These are phyloP conservation scores for Avena eriantha DNA, from an alignment of 176 grass and related monocot species.

Conservation along the genomic window DNA sequence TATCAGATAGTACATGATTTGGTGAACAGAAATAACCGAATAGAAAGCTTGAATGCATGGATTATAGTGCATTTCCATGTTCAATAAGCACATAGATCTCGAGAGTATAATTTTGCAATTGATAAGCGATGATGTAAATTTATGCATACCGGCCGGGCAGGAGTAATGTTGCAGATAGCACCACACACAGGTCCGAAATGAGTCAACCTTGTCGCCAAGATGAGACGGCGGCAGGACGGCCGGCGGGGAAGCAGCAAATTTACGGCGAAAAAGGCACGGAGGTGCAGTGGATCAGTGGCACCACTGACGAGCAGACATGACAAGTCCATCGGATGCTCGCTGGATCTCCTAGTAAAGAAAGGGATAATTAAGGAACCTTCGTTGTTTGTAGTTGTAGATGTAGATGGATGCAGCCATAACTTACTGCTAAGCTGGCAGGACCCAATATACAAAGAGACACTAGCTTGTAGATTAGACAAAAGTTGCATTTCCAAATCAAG, in stretches of 20 bases:
- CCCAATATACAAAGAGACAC: background rate
- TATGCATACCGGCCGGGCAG: background rate
- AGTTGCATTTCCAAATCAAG: background rate
- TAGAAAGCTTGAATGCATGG: background rate
- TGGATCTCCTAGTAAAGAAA: background rate
- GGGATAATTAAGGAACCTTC: background rate
- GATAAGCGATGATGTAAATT: no score
- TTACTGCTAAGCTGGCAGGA: background rate
- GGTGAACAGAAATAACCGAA: background rate
- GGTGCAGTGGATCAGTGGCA: background rate
- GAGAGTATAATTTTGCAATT: background rate
- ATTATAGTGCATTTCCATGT: no score
- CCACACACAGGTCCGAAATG: background rate
- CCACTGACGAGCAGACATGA: background rate
- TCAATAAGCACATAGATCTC: background rate
- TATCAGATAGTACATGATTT: background rate
- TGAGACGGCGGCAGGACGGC: background rate
- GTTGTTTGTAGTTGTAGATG: background rate
- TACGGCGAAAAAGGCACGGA: background rate
- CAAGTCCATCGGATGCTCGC: background rate
- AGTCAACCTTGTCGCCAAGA: background rate
- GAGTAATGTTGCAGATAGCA: background rate
- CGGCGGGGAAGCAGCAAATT: background rate
- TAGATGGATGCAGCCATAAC: background rate
- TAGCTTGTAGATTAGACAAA: background rate